Conservation (phyloP, 1,284 basidiomycete genomes). For the Tetrapyrgos nigripes region DNA sequence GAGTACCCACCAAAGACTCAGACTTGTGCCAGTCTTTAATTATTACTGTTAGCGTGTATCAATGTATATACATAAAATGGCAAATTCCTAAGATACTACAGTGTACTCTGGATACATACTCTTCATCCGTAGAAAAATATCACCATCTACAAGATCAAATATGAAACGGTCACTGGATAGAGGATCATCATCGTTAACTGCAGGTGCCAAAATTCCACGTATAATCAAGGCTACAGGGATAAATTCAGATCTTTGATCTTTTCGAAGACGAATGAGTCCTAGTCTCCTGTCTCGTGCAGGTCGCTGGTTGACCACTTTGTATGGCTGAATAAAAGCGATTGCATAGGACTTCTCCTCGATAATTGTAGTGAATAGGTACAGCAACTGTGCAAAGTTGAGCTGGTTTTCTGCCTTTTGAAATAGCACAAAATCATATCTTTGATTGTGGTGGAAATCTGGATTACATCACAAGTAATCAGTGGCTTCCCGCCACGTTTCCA, state of each 20-base stretch:
- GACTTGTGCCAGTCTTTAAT: no score
- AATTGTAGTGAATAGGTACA: conserved; percentile 28
- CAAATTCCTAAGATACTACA: no score
- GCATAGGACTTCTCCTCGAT: conserved; percentile 21
- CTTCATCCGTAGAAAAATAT: conserved; percentile 28
- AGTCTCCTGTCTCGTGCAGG: conserved; percentile 27
- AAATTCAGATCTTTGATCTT: conserved; percentile 19
- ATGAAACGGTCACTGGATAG: conserved; percentile 22
- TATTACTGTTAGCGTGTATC: no score
- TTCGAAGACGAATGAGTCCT: conserved; percentile 21
- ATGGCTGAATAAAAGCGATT: conserved; percentile 33
- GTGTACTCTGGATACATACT: conserved; percentile 9
- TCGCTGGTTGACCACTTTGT: conserved; percentile 10
- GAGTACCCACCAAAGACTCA: no score
- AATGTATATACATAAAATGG: no score
- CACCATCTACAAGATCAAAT: conserved; percentile 32
- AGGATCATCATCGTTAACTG: conserved; percentile 1
- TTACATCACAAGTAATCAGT: conserved; percentile 35
- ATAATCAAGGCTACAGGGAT: conserved; percentile 31
- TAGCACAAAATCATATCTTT: conserved; percentile 36
- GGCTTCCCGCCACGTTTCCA: conserved; percentile 27
- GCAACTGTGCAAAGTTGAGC: conserved; percentile 30
- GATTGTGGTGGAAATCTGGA: conserved; percentile 31
- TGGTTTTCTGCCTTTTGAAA: conserved; percentile 21
- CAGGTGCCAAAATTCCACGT: conserved; percentile 26